phyloP scores from a whole-genome alignment of 805 yeast species.

The Torulaspora indica region DNA sequence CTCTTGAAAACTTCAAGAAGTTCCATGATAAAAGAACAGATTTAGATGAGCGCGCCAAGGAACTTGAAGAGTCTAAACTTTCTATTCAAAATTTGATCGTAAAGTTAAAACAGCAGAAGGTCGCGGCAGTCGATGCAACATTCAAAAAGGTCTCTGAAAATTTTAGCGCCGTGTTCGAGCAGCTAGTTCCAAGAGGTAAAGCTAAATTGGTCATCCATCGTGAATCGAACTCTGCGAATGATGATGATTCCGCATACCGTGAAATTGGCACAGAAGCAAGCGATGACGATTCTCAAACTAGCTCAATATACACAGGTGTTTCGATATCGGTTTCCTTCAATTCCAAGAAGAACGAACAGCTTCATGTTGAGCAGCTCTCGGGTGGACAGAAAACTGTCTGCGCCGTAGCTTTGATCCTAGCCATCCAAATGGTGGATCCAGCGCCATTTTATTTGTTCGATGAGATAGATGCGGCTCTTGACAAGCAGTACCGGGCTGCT shows the following conservation, averaged over 20 bases:
- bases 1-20: slow-evolving; percentile 73
- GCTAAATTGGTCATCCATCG: slow-evolving; percentile 69
- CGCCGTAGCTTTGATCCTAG: slow-evolving; percentile 88
- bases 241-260: slow-evolving; percentile 23
- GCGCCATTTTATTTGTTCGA: slow-evolving; percentile 96
- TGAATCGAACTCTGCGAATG: slow-evolving; percentile 23
- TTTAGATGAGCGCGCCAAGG: slow-evolving; percentile 58
- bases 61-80: slow-evolving; percentile 61
- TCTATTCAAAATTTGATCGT: slow-evolving; percentile 70
- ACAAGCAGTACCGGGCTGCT: slow-evolving; percentile 82
- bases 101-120: slow-evolving; percentile 70
- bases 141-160: slow-evolving; percentile 70
- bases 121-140: slow-evolving; percentile 73
- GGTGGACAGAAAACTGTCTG: slow-evolving; percentile 98
- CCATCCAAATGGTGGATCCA: slow-evolving; percentile 92
- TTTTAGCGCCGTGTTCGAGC: slow-evolving; percentile 70
- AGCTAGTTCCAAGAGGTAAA: slow-evolving; percentile 75
- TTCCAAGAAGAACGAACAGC: slow-evolving; percentile 78
- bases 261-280: slow-evolving; percentile 19
- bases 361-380: slow-evolving; percentile 81
- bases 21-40: slow-evolving; percentile 71
- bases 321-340: slow-evolving; percentile 86
- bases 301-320: slow-evolving; percentile 63
- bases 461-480: slow-evolving; percentile 94
- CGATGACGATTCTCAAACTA: slow-evolving; percentile 17